These are phyloP conservation scores for Steccherinum ochraceum DNA, from an alignment of 768 basidiomycete species.

Conservation along the genomic window DNA sequence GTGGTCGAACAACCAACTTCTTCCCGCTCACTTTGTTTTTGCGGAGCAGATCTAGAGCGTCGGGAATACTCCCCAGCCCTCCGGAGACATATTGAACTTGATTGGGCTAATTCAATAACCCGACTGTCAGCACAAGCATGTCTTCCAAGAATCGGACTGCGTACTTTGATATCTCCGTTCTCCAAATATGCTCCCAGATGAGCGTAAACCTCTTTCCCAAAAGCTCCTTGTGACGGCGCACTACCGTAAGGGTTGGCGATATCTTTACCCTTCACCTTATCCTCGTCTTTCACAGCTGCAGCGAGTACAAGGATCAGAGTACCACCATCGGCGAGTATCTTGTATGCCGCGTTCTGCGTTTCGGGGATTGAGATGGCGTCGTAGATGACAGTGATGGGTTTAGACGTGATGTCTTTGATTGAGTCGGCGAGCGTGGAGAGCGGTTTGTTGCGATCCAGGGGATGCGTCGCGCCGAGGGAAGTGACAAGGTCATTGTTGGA, in stretches of 20 bases:
- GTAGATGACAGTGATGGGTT: slow-evolving; percentile 13
- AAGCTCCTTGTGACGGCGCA: too few species aligned
- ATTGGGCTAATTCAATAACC: slow-evolving; percentile 33
- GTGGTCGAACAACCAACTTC: slow-evolving; percentile 38
- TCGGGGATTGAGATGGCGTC: slow-evolving; percentile 9
- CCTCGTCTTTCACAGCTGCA: slow-evolving; percentile 3
- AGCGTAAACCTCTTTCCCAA: slow-evolving; percentile 7
- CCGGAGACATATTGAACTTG: slow-evolving; percentile 32
- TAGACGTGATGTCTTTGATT: slow-evolving; percentile 7
- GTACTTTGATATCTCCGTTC: slow-evolving; percentile 15
- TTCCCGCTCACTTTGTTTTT: slow-evolving; percentile 34
- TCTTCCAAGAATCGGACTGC: not conserved
- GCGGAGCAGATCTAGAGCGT: slow-evolving; percentile 35
- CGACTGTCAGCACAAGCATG: not conserved
- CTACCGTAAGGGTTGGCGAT: slow-evolving; percentile 39
- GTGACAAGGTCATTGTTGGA: slow-evolving; percentile 12
- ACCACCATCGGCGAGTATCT: slow-evolving; percentile 16
- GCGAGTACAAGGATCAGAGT: slow-evolving; percentile 11
- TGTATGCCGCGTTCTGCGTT: slow-evolving; percentile 9
- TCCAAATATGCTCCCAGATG: slow-evolving; percentile 11
- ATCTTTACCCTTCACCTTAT: slow-evolving; percentile 17
- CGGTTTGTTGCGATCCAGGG: slow-evolving; percentile 13
- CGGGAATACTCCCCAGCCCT: slow-evolving; percentile 35
- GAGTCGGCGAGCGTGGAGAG: slow-evolving; percentile 1
- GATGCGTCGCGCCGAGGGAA: slow-evolving; percentile 19